Conservation (phyloP, 352 stramenopile species). For the Pythium volutum region DNA sequence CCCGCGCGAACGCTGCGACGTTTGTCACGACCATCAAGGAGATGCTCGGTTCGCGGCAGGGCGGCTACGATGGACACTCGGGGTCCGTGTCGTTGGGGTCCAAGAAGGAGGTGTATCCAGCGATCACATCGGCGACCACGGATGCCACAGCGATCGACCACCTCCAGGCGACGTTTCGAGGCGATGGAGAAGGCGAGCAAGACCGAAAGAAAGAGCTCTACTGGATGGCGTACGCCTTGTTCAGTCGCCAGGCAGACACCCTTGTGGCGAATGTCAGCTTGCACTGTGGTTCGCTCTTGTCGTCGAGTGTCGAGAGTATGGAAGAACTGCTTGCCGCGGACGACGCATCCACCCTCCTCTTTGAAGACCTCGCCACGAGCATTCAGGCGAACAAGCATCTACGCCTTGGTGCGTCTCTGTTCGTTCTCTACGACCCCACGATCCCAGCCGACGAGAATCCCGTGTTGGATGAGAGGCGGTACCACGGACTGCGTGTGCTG, state of each 20-base stretch:
- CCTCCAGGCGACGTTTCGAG: neutral
- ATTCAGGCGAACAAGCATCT: neutral
- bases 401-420: neutral
- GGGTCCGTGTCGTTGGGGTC: neutral
- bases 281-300: neutral
- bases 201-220: neutral
- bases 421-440: neutral
- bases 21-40: neutral
- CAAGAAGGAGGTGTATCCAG: too few relatives aligned
- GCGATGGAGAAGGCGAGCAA: neutral
- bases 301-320: neutral
- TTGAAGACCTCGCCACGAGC: neutral
- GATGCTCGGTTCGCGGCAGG: neutral
- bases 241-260: neutral
- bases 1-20: neutral
- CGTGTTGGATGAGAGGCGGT: neutral
- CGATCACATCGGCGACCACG: neutral
- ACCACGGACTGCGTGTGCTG: neutral
- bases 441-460: neutral
- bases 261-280: neutral
- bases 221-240: conserved; percentile 3
- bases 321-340: neutral
- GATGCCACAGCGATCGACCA: neutral
- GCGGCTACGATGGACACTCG: neutral
- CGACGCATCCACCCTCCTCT: neutral